Base-by-base conservation (phyloP, 192 early-diverging fungal species). In the Backusella circina region DNA sequence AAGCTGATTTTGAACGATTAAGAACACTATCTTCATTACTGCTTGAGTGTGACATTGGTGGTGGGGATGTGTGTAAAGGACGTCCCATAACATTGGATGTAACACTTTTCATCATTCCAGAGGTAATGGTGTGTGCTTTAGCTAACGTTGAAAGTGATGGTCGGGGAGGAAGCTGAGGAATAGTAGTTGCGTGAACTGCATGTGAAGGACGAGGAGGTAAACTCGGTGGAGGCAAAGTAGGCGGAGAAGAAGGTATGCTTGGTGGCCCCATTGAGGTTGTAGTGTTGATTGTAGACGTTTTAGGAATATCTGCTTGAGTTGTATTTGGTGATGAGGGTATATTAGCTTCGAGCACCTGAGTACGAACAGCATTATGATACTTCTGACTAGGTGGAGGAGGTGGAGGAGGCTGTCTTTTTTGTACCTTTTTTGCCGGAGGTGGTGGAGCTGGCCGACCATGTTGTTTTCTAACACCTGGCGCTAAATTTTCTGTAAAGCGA, bases 371-470 rank as follows among this genome's bases (percentile, higher is more conserved):
- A 28, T 71, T 37, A 15, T 77, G 76, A 33, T 77, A 78, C 54
- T 78, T 78, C 67, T 74, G 73, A 44, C 71, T 78, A 9, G 72
- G 72, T 21, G 77, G 77, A 13, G 77, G 77, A 12, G 77, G 77
- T 15, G 76, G 76, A 13, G 71, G 61, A 9, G 79, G 79, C 18
- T 69, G 79, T n/a, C 23, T 64, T 39, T 44, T 41, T 36, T 36
- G 33, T 31, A 61, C 10, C 23, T 61, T 61, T 61, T 61, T 61
- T 13, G 54, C 21, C 9, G 54, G 54, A 61, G 54, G 54, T 10
- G 54, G 54, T 61, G 47, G 38, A 41, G 64, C 32, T 23, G 65
- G 30, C 57, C 68, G 23, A 44, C 38, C 23, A 47, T 47, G 44
- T 37, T 50, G 64, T 33, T 70, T 16, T 61, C 64, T 16, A 47